Evolutionary conservation across 2,329 filamentous ascomycete species (phyloP).

Genomic region (Periconia macrospinosa): DNA sequence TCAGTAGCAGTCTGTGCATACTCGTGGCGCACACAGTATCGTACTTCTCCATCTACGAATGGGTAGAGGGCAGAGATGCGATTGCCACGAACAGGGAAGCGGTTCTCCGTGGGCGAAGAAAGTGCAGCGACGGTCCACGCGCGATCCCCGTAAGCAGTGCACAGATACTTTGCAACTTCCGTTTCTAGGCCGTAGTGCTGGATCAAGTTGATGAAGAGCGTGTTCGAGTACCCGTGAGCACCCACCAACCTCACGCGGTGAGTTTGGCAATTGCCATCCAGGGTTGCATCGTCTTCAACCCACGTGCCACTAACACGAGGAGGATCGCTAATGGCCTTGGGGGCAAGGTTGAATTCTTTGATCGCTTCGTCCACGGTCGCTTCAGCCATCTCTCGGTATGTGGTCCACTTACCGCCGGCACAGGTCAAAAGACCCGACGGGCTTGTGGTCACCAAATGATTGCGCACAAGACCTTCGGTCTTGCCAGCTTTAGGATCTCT

Average conservation of each 20-base stretch:
- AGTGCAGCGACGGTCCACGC: constrained; percentile 88
- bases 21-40: constrained; percentile 85
- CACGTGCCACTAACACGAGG: constrained; percentile 72
- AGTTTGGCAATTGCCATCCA: constrained; percentile 79
- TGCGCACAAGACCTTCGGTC: constrained; percentile 84
- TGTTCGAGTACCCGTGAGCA: constrained; percentile 85
- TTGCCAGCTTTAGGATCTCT: constrained; percentile 84
- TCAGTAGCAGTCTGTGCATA: constrained; percentile 91
- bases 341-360: constrained; percentile 64
- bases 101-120: constrained; percentile 72
- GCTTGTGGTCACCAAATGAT: constrained; percentile 82
- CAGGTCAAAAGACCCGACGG: constrained; percentile 79
- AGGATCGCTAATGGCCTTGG: constrained; percentile 60
- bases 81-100: constrained; percentile 81
- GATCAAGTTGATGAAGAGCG: constrained; percentile 92
- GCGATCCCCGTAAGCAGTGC: constrained; percentile 85
- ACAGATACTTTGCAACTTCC: constrained; percentile 86
- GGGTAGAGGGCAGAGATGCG: constrained; percentile 81
- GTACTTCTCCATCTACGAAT: constrained; percentile 88
- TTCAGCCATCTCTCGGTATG: constrained; percentile 90
- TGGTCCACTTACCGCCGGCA: constrained; percentile 90
- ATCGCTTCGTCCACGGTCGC: constrained; percentile 84
- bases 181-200: constrained; percentile 92
- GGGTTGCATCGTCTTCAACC: constrained; percentile 69
- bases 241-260: constrained; percentile 80